Evolutionary conservation across 805 yeast genomes (phyloP), one percentile per base, ranked within the genome.

Genomic region (Sugiyamaella floridensis): DNA sequence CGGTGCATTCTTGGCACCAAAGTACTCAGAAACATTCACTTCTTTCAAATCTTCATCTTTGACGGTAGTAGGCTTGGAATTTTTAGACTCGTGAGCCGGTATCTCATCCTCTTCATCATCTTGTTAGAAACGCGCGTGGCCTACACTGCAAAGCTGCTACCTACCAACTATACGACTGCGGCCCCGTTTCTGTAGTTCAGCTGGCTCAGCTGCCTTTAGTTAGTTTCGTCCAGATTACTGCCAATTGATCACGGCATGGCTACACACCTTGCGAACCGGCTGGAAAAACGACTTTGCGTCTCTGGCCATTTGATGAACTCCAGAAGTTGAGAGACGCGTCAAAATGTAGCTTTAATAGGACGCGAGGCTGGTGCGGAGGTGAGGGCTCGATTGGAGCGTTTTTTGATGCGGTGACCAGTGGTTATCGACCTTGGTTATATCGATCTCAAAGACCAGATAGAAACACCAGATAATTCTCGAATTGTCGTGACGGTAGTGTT

Each of bases 11-110:
- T 22, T 51, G 34, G 49, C 11, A 11, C 54, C 50, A 34, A 55
- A 55, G 37, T 53, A 53, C 43, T 26, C 41, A 10, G 58, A 53
- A 5, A 47, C 58, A 9, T 50, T 53, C 12, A 47, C 40, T 12
- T 49, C 50, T 34, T 55, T 50, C 32, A 48, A 18, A 10, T 45
- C 48, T 11, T 52, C 56, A 19, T 16, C 19, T 10, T 32, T 32
- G n/a, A 44, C 47, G 11, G 22, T 3, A 10, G 11, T 19, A 15
- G 29, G 29, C 41, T 45, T 34, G 3, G 40, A 6, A 15, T 45
- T 45, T 18, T 15, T 11, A 32, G 48, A n/a, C 47, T 7, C 45
- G 12, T 43, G 16, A 22, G 16, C 22, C 12, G 4, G 16, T 2
- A 34, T 15, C 6, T 41, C 19, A 20, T 45, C 53, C 20, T 46